Evolutionary conservation across 345 rosid genomes (phyloP), one percentile per base, ranked within the genome.

Genomic region (Salix brachista): DNA sequence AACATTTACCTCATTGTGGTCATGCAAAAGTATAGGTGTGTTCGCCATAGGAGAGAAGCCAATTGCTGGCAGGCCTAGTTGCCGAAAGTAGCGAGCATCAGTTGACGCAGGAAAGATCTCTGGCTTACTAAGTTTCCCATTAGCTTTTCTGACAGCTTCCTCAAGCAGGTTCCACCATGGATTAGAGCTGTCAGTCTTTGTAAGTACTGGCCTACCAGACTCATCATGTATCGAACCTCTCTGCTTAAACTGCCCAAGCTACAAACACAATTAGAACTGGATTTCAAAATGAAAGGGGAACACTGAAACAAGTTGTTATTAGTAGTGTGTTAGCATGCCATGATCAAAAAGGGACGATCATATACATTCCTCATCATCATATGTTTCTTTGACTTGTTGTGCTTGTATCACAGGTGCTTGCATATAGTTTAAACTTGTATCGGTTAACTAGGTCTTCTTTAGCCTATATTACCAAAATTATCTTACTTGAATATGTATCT

Each of bases 1-100:
- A 42, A 34, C 48, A 60, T 11, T 60, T 73, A 89, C 97, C 99
- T 96, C 99, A 70, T 96, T 91, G 79, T 96, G 99, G 84, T 87
- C 97, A 73, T 96, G 99, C 77, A 96, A 90, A 74, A 96, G 88
- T 71, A 88, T 41, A 61, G 98, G 99, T 25, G 98, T 96, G 80
- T 96, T 90, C 65, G 90, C 90, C 87, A 96, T 92, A 8, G 97
- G 99, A 69, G 98, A 93, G 83, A 96, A 93, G 36, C 98, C 96
- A 82, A 96, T 86, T 3, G 97, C 96, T 28, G 94, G 94, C 65
- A 96, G 41, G 71, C 98, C 98, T 58, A 25, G 80, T 25, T 58
- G 34, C 30, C 97, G 86, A 74, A 93, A 92, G 85, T 87, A 91
- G 73, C 91, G 95, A 82, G 92, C 84, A 83, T 96, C 99, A 5